phyloP scores from a whole-genome alignment of 1,139 yeast species.

The Candida pseudocylindracea region DNA sequence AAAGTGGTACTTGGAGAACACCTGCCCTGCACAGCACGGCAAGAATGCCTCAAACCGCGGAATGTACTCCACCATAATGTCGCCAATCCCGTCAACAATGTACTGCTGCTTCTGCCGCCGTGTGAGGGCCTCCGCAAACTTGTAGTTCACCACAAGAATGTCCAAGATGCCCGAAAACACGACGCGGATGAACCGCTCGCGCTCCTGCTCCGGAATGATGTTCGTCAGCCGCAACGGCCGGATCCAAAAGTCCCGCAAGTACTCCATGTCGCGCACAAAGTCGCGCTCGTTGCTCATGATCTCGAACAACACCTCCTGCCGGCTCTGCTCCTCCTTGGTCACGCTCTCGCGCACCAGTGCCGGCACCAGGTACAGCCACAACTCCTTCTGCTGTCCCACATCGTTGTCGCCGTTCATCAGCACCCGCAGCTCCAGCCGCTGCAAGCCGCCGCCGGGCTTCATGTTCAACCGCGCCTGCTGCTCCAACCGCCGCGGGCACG shows the following conservation, averaged over 20 bases:
- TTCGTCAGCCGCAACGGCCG: conserved; percentile 64
- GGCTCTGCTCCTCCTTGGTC: conserved; percentile 69
- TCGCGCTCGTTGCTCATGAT: conserved; percentile 87
- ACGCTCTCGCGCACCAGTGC: conserved; percentile 56
- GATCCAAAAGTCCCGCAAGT: conserved; percentile 84
- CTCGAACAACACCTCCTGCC: conserved; percentile 92
- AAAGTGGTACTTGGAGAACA: conserved; percentile 86
- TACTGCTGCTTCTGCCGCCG: conserved; percentile 65
- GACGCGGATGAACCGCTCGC: conserved; percentile 77
- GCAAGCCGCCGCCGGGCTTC: conserved; percentile 76
- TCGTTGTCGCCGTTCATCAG: conserved; percentile 30
- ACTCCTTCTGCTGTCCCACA: conserved; percentile 64
- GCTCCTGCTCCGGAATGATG: conserved; percentile 70
- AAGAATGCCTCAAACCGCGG: conserved; percentile 85
- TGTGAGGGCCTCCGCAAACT: conserved; percentile 74
- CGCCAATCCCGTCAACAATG: conserved; percentile 71
- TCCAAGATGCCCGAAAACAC: conserved; percentile 86
- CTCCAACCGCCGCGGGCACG: conserved; percentile 92
- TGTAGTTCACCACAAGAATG: conserved; percentile 61
- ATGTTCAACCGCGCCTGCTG: conserved; percentile 84
- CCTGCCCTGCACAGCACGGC: conserved; percentile 87
- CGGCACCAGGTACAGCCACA: conserved; percentile 91
- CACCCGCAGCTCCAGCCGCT: conserved; percentile 61
- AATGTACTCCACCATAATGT: conserved; percentile 63
- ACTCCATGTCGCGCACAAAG: conserved; percentile 85